phyloP scores from a whole-genome alignment of 78 protist species.

The Dictyostelium intermedium region DNA sequence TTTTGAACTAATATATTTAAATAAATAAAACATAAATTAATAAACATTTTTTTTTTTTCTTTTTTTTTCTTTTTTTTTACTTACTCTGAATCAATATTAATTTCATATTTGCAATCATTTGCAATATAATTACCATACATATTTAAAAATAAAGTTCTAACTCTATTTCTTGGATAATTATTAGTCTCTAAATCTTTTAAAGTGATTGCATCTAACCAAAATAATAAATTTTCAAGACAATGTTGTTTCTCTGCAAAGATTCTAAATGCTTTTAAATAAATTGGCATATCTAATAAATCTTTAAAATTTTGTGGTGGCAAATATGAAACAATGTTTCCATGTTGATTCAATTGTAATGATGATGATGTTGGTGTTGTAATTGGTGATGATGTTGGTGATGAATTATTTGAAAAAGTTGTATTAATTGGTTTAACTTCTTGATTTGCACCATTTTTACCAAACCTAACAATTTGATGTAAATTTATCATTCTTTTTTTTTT shows the following conservation, averaged over 20 bases:
- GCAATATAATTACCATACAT: slow-evolving; percentile 48
- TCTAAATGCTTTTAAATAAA: slow-evolving; percentile 65
- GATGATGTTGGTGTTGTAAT: background rate
- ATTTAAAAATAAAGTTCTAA: slow-evolving; percentile 26
- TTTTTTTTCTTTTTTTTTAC: background rate
- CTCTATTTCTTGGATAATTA: slow-evolving; percentile 8
- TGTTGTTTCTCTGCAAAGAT: slow-evolving; percentile 76
- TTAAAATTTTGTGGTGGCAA: slow-evolving; percentile 42
- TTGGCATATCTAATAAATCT: slow-evolving; percentile 28
- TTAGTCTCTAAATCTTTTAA: slow-evolving; percentile 38
- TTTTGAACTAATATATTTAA: background rate
- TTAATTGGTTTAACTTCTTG: background rate
- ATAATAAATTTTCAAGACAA: slow-evolving; percentile 57
- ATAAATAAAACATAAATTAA: too few species aligned
- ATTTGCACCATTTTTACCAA: slow-evolving; percentile 23
- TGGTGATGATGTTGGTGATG: background rate
- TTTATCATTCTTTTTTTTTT: slow-evolving; percentile 12
- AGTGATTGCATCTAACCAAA: slow-evolving; percentile 50
- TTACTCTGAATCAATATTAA: slow-evolving; percentile 68
- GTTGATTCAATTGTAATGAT: background rate
- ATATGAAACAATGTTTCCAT: background rate
- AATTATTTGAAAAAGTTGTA: background rate
- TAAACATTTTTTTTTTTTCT: background rate
- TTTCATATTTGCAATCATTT: slow-evolving; percentile 25
- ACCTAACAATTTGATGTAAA: slow-evolving; percentile 72